Conservation (phyloP, 768 basidiomycete species). For the Tulasnella sp. region DNA sequence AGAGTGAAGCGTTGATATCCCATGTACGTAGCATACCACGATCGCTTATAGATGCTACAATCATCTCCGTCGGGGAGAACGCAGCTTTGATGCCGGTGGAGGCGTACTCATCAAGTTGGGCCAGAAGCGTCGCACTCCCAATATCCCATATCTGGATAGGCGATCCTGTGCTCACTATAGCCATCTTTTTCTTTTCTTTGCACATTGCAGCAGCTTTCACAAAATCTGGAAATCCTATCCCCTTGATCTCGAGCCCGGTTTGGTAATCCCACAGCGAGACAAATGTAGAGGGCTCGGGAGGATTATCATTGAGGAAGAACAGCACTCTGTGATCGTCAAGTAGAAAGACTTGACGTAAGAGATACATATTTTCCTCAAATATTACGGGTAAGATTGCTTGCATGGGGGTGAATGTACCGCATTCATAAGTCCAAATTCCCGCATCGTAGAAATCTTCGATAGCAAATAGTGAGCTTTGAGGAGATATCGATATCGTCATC, state of each 20-base stretch:
- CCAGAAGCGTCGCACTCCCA: not conserved
- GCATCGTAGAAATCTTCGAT: not conserved
- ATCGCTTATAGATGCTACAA: not conserved
- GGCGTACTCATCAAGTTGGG: not conserved
- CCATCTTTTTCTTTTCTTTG: not conserved
- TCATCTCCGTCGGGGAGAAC: not conserved
- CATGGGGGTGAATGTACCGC: too few relatives aligned
- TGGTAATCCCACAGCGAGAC: not conserved
- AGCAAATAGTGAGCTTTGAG: not conserved
- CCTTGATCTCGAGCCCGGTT: not conserved
- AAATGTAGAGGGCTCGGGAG: not conserved
- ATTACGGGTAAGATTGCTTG: too few relatives aligned
- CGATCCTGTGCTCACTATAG: not conserved
- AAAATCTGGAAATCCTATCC: not conserved
- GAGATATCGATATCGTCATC: not conserved
- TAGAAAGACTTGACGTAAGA: too few relatives aligned
- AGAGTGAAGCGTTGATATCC: not conserved
- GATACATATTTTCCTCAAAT: too few relatives aligned
- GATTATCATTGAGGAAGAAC: too few relatives aligned
- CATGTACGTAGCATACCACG: not conserved
- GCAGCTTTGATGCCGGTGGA: not conserved
- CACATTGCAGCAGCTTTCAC: not conserved
- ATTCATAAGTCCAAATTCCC: too few relatives aligned
- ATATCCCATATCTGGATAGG: not conserved
- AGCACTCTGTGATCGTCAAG: too few relatives aligned